Percentiles rank a stretch among this genome's conserved stretches.
Conservation (phyloP, 805 yeast species). For the Suhomyces tanzawaensis region DNA sequence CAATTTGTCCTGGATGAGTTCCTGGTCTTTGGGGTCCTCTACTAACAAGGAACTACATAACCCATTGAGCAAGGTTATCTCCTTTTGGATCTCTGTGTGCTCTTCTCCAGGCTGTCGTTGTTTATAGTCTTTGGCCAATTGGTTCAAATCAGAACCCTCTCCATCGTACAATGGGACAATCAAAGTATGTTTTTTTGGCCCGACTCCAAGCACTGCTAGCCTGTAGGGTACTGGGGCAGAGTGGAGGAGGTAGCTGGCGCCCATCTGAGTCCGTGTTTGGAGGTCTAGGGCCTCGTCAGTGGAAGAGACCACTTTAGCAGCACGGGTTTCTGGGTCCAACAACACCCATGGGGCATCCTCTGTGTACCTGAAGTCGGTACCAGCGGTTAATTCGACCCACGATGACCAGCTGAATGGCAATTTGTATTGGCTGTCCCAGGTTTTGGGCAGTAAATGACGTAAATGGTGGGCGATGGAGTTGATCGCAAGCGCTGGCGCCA, state of each 20-base stretch:
- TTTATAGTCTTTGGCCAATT: too few species aligned
- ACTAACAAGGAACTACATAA: too few species aligned
- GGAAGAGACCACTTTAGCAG: neutral
- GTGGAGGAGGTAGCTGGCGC: slow-evolving; percentile 31
- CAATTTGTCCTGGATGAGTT: too few species aligned
- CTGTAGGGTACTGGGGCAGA: slow-evolving; percentile 29
- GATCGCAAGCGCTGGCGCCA: slow-evolving; percentile 28
- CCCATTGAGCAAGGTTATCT: too few species aligned
- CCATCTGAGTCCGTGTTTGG: slow-evolving; percentile 9
- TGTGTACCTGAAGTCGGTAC: too few species aligned
- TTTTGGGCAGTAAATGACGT: slow-evolving; percentile 10
- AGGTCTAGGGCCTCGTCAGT: neutral
- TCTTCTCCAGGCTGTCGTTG: too few species aligned
- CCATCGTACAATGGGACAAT: slow-evolving; percentile 23
- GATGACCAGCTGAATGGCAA: slow-evolving; percentile 33
- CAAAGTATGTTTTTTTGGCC: slow-evolving; percentile 17
- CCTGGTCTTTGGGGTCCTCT: too few species aligned
- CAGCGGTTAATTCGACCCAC: slow-evolving; percentile 14
- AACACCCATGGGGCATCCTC: too few species aligned
- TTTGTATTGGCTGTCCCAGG: slow-evolving; percentile 18
- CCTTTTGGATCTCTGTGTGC: too few species aligned
- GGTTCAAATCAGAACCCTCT: too few species aligned
- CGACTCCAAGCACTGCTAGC: slow-evolving; percentile 28
- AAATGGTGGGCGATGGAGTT: slow-evolving; percentile 3
- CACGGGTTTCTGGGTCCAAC: neutral